Evolutionary conservation across 106 monocot species (phyloP), one percentile per base, ranked within the genome.

Genomic region (Dioscorea zingiberensis): DNA sequence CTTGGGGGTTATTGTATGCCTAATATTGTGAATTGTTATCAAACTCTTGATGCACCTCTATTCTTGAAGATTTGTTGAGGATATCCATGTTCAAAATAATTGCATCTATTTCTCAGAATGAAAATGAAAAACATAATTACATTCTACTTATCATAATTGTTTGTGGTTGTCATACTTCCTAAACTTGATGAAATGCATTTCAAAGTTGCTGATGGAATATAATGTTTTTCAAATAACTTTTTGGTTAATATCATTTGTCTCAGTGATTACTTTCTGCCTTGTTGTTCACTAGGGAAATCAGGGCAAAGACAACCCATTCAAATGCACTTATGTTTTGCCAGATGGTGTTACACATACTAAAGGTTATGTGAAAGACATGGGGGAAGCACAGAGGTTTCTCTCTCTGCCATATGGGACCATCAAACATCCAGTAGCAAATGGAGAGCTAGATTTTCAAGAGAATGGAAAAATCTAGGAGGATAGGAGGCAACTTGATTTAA

Each of bases 301-400:
- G n/a, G 87, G 84, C 44, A 83, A 77, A 59, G 85, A 88, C 48
- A 91, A 91, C 67, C 84, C 83, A 44, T 83, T 91, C 61, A 85
- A 54, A 58, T 95, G 94, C 73, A 88, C 91, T 7, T 95, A 95
- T 79, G 85, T 95, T 76, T 85, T 95, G 15, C 94, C 94, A 54
- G 94, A 95, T 78, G 94, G 94, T 66, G 71, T 95, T 44, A 74
- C 80, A 55, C 62, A 85, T 59, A 95, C 77, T 45, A 95, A 77
- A 71, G 94, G 94, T 53, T 95, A 63, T 81, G 91, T 95, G 4
- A 95, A 90, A 59, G 83, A 85, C 68, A 68, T 63, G 71, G 74
- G 76, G 58, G 91, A 91, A 78, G 94, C 91, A 70, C 70, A 25
- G 24, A 83, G 83, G 45, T 95, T 71, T 71, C 69, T 83, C 12